These are phyloP conservation scores for Polyplosphaeria fusca DNA, from an alignment of 495 filamentous ascomycete genomes.

Conservation along the genomic window DNA sequence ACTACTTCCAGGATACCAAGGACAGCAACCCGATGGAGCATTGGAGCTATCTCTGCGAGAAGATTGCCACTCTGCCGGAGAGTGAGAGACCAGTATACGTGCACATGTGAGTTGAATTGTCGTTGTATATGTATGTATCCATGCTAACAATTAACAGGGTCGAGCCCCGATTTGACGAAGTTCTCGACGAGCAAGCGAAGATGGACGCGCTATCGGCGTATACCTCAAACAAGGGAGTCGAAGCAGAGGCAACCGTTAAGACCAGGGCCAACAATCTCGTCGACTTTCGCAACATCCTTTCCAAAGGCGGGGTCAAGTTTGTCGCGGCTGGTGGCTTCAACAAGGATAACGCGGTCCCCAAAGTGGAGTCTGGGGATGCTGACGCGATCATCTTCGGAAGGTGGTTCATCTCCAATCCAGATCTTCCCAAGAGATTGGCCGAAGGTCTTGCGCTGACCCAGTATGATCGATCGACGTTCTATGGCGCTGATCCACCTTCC, in stretches of 20 bases:
- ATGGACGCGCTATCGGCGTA: slow-evolving; percentile 29
- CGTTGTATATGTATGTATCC: background rate
- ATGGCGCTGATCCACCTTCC: slow-evolving; percentile 24
- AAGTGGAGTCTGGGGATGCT: slow-evolving; percentile 23
- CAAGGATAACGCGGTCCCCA: slow-evolving; percentile 28
- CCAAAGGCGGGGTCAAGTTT: slow-evolving; percentile 27
- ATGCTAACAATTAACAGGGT: slow-evolving; percentile 12
- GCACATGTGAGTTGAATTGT: slow-evolving; percentile 25
- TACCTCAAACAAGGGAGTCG: slow-evolving; percentile 17
- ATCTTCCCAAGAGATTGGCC: slow-evolving; percentile 29
- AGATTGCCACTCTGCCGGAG: slow-evolving; percentile 20
- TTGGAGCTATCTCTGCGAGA: slow-evolving; percentile 28
- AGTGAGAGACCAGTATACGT: slow-evolving; percentile 25
- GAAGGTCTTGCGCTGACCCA: slow-evolving; percentile 24
- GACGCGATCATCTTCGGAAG: slow-evolving; percentile 33
- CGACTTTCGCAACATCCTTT: slow-evolving; percentile 22
- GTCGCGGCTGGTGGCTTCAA: slow-evolving; percentile 32
- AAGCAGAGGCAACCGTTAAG: slow-evolving; percentile 27
- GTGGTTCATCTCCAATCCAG: slow-evolving; percentile 34
- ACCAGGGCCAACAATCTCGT: slow-evolving; percentile 8
- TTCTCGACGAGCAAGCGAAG: slow-evolving; percentile 32
- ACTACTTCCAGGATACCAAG: slow-evolving; percentile 32
- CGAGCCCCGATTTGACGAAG: slow-evolving; percentile 32
- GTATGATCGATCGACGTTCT: slow-evolving; percentile 34
- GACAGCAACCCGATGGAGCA: slow-evolving; percentile 32